These are phyloP conservation scores for Fraxinus sp. DNA, from an alignment of 305 asterid genomes.

Conservation along the genomic window DNA sequence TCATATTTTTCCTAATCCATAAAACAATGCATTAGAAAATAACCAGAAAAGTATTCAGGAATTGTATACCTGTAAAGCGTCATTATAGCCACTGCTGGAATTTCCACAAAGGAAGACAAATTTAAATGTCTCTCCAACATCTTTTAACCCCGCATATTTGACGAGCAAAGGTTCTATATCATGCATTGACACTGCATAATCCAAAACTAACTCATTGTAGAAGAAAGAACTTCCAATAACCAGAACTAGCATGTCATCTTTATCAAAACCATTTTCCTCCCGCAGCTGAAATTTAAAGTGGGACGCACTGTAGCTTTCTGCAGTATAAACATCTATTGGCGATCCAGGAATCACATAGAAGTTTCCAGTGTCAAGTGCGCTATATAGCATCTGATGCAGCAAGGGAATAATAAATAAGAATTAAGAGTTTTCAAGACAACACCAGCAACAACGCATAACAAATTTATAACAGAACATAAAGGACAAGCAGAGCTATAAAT, in stretches of 20 bases:
- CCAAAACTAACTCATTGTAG: slow-evolving; percentile 76
- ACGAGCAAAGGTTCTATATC: slow-evolving; percentile 75
- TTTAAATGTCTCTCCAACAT: slow-evolving; percentile 50
- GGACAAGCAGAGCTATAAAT: slow-evolving; percentile 3
- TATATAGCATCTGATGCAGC: slow-evolving; percentile 85
- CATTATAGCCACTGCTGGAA: slow-evolving; percentile 68
- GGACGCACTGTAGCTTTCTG: slow-evolving; percentile 70
- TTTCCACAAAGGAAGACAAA: slow-evolving; percentile 80
- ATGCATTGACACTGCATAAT: slow-evolving; percentile 73
- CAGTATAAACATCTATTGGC: slow-evolving; percentile 94
- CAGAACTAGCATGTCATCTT: slow-evolving; percentile 73
- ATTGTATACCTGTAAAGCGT: slow-evolving; percentile 72
- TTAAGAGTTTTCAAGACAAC: slow-evolving; percentile 22
- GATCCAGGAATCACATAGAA: slow-evolving; percentile 95
- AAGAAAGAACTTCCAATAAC: slow-evolving; percentile 87
- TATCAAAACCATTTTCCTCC: slow-evolving; percentile 66
- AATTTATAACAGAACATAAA: neutral
- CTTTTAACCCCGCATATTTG: slow-evolving; percentile 59
- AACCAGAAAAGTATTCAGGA: slow-evolving; percentile 11
- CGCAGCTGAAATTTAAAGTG: slow-evolving; percentile 76
- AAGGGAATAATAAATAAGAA: slow-evolving; percentile 38
- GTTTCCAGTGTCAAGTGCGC: slow-evolving; percentile 96
- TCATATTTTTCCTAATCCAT: slow-evolving; percentile 13
- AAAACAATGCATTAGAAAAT: slow-evolving; percentile 16
- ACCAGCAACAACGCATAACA: neutral